Evolutionary conservation across 2,329 filamentous ascomycete species (phyloP), one percentile per base, ranked within the genome.

Genomic region (Chaetomium olivaceum): DNA sequence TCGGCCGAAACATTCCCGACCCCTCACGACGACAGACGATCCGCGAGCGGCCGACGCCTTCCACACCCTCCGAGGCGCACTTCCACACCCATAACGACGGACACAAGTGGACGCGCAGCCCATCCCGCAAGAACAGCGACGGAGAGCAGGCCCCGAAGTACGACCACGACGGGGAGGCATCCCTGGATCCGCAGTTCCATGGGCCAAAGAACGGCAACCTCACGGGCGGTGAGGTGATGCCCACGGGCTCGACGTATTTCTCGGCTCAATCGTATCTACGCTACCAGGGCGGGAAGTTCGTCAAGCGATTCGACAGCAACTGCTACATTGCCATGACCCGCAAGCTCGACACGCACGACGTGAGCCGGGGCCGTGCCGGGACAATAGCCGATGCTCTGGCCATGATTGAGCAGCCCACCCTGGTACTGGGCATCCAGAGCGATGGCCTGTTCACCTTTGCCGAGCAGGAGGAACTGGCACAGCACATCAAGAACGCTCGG

Each of bases 261-360:
- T 98, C 95, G 0, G 95, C 95, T 0, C 95, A 99, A 77, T 97
- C 93, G 0, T 99, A 99, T 78, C 86, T 99, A 52, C 91, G 95
- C 23, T 99, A 99, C 78, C 95, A 99, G 79, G 94, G 93, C 63
- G 87, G 90, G 73, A 99, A 99, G 78, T 99, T 99, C 73, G 95
- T 98, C 73, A 93, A 91, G 77, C 91, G 95, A 11, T 99, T 98
- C 77, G 95, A 99, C 78, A 92, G 93, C 73, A 99, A 99, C 77
- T 99, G 95, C 80, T 99, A 99, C 80, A 98, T 99, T 72, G 93
- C 95, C 71, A 97, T 99, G 78, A 98, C 95, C 4, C 90, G 95
- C 73, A 99, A 99, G 79, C 86, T 99, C 19, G 95, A 99, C 76
- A 98, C 95, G 0, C 95, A 99, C 77, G 95, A 99, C 76, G 88